A percentile compares a stretch with the other conserved stretches of the same genome.
Conservation (phyloP, 2,329 filamentous ascomycete species). For the Botrytis fabae region DNA sequence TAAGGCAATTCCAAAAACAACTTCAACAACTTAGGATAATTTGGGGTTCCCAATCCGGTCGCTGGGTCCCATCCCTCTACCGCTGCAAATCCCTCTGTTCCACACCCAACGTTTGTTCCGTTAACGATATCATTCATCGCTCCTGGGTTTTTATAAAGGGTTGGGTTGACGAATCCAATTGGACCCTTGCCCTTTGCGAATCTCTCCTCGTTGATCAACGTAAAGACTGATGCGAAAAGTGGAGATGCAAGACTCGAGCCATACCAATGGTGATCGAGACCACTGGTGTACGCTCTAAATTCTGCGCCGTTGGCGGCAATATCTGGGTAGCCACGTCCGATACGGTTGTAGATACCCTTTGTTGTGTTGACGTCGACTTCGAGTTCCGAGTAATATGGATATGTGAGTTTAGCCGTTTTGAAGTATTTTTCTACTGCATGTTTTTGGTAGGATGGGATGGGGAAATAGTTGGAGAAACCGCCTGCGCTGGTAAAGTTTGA, state of each 20-base stretch:
- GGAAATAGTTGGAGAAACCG: constrained; percentile 56
- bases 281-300: constrained; percentile 26
- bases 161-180: constrained; percentile 22
- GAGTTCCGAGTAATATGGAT: constrained; percentile 34
- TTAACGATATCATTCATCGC: constrained; percentile 42
- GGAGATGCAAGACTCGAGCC: constrained; percentile 31
- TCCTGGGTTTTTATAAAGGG: constrained; percentile 27
- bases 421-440: constrained; percentile 49
- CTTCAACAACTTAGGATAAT: constrained; percentile 35
- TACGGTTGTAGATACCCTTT: constrained; percentile 47
- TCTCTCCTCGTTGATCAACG: constrained; percentile 26
- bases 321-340: constrained; percentile 56
- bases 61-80: constrained; percentile 36
- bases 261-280: constrained; percentile 25
- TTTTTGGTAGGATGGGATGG: constrained; percentile 50
- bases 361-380: constrained; percentile 47
- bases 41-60: constrained; percentile 35
- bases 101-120: constrained; percentile 38
- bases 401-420: constrained; percentile 24
- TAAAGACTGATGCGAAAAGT: constrained; percentile 32
- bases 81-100: constrained; percentile 43
- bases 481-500: constrained; percentile 47
- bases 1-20: constrained; percentile 34
- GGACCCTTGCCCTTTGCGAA: constrained; percentile 3
- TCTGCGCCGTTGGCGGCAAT: constrained; percentile 52